Evolutionary conservation across 768 basidiomycete genomes (phyloP), one percentile per base, ranked within the genome.

Genomic region (Favolaschia claudopus): DNA sequence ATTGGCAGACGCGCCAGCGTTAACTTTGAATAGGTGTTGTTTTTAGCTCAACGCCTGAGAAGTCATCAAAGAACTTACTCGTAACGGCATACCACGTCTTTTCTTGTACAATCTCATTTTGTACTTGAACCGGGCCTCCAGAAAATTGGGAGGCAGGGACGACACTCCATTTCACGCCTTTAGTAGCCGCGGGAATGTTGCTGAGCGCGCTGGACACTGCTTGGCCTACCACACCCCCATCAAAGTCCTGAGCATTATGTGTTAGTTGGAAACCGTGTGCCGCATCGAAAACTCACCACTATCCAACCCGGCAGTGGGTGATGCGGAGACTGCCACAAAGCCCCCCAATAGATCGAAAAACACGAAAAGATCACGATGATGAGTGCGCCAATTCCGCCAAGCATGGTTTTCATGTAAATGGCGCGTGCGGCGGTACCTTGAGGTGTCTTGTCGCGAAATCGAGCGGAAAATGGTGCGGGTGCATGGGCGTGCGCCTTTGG

Each of bases 321-420:
- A 0, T 59, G 77, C 31, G 71, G 77, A 7, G 77, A 77, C 55
- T 77, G 76, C 73, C 84, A 85, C 5, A 85, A 69, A 12, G 84
- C 74, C 13, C 82, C 82, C 85, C 86, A 89, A 68, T 82, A 88
- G 42, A 89, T 86, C 3, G 85, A 70, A 55, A 88, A 71, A 20
- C 87, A 72, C 0, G 69, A 72, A 58, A 85, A 79, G 38, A 88
- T 80, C 20, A 80, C 67, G 31, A 85, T 39, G 14, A 76, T 66
- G 17, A 84, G 67, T 25, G 79, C 50, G 13, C 75, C 60, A 3
- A 74, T 65, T 15, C 77, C 79, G 7, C 64, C 63, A 7, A 76
- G n/a, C 39, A 84, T 70, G 8, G 78, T 74, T 63, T 77, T 81
- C 50, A 86, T 56, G 74, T 85, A 88, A 14, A 62, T 59, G 25